Base-by-base conservation (phyloP, 2,329 filamentous ascomycete species). In the Epichloe bromicola region DNA sequence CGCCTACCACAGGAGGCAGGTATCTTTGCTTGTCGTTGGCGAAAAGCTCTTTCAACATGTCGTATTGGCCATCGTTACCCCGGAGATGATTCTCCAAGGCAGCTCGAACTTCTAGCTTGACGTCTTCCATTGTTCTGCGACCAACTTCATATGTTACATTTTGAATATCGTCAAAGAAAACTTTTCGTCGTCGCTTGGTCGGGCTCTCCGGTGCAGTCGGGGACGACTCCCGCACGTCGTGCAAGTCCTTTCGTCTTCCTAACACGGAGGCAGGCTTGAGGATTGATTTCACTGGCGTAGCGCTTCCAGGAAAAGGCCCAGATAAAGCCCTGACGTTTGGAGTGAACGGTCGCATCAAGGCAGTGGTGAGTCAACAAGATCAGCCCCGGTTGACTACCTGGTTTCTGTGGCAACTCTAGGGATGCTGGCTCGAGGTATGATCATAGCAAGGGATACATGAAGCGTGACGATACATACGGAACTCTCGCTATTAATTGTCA, bases 11-110 rank as follows among this genome's bases (percentile, higher is more conserved):
- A 15, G 63, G 62, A 17, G 63, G 63, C 47, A 66, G 60, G 43
- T 71, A 67, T 34, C 65, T 62, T 55, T 69, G 69, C 51, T 68
- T 70, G 54, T 76, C 74, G 54, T 73, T 73, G 50, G 69, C 66
- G 51, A 84, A 80, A 5, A 79, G 67, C 48, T 79, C 74, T 60
- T 81, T 82, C 46, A 83, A 65, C n/a, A 69, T 71, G 55, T 82
- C 75, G 63, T 82, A 83, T 37, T 75, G 76, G 54, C 79, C 76
- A 53, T 79, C 77, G 51, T 79, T 74, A 26, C 78, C 78, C 46
- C 70, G 70, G 33, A 71, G 66, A 60, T 83, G 78, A 41, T 71
- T 72, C 54, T 82, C 78, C 11, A 84, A 67, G 7, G 78, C 76
- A 46, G 70, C 71, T 52, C 70, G 68, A 44, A 82, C 76, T 57